phyloP scores from a whole-genome alignment of 164 flowering plant species.

The Tetrastigma voinierianum region DNA sequence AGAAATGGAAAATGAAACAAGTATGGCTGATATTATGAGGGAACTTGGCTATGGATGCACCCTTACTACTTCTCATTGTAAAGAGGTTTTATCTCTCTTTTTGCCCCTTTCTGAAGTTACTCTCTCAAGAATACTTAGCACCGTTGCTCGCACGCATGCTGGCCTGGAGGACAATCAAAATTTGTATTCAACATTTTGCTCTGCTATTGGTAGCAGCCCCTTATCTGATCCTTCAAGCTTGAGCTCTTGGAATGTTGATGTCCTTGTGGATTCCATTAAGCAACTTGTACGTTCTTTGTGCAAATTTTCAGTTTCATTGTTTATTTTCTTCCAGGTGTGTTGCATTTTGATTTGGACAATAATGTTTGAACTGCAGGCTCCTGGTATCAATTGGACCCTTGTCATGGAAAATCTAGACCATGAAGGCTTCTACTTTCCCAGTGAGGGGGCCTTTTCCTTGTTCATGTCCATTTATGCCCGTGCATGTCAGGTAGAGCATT shows the following conservation, averaged over 20 bases:
- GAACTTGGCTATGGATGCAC: conserved; percentile 97
- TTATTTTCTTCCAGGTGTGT: background rate
- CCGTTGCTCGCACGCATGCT: conserved; percentile 52
- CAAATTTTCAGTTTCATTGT: background rate
- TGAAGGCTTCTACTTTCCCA: conserved; percentile 84
- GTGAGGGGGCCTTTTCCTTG: conserved; percentile 65
- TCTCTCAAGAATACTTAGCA: conserved; percentile 66
- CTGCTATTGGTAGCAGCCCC: conserved; percentile 59
- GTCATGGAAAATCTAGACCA: conserved; percentile 90
- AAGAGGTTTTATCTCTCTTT: conserved; percentile 71
- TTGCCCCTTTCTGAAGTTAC: conserved; percentile 70
- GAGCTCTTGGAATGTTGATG: conserved; percentile 78
- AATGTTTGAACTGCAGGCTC: conserved; percentile 59
- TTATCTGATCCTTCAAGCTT: conserved; percentile 44
- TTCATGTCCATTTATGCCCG: conserved; percentile 65
- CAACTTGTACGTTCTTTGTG: conserved; percentile 66
- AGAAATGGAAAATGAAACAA: conserved; percentile 84
- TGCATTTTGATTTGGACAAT: conserved; percentile 6
- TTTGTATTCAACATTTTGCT: conserved; percentile 46
- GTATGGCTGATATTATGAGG: conserved; percentile 75
- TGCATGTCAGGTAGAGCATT: conserved; percentile 43
- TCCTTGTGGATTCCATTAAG: conserved; percentile 76
- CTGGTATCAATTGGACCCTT: conserved; percentile 65
- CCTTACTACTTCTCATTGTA: conserved; percentile 61
- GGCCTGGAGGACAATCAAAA: conserved; percentile 75